phyloP scores from a whole-genome alignment of 768 basidiomycete species.

The Tulasnella sp. region DNA sequence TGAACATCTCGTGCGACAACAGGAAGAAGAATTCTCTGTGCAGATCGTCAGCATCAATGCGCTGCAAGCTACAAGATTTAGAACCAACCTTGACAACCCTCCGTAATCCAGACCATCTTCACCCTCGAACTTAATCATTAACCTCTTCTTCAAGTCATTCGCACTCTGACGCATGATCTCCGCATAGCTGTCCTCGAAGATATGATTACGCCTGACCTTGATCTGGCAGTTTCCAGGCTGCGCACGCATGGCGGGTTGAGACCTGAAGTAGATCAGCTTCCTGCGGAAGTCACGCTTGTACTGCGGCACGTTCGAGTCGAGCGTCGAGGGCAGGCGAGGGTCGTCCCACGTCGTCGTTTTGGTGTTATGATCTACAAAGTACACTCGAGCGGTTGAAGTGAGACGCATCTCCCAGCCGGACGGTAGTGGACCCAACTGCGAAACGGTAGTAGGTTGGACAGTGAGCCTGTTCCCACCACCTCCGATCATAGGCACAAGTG shows the following conservation, averaged over 20 bases:
- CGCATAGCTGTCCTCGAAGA: conserved; percentile 98
- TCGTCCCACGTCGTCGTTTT: conserved; percentile 99
- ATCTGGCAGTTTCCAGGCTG: conserved; percentile 99
- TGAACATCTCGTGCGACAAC: conserved; percentile 99
- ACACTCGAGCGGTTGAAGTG: conserved; percentile 93
- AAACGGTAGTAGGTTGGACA: conserved; percentile 58
- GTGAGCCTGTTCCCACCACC: conserved; percentile 57
- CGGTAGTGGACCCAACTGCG: conserved; percentile 91
- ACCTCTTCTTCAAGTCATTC: conserved; percentile 92
- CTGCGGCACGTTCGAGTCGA: conserved; percentile 95
- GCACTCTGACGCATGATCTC: conserved; percentile 99
- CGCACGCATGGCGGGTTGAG: conserved; percentile 94
- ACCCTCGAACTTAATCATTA: conserved; percentile 99
- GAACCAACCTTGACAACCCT: conserved; percentile 72
- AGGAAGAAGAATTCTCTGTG: conserved; percentile 98
- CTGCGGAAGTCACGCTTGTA: conserved; percentile 99
- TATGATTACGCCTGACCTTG: conserved; percentile 94
- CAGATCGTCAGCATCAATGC: conserved; percentile 1
- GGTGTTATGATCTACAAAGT: conserved; percentile 99
- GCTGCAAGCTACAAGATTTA: neutral
- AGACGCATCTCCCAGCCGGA: conserved; percentile 99
- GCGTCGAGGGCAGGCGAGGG: conserved; percentile 84
- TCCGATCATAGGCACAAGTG: conserved; percentile 92
- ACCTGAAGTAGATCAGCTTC: conserved; percentile 99
- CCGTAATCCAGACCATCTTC: conserved; percentile 99